Conservation (phyloP, 768 basidiomycete species). For the Suillus cothurnatus region DNA sequence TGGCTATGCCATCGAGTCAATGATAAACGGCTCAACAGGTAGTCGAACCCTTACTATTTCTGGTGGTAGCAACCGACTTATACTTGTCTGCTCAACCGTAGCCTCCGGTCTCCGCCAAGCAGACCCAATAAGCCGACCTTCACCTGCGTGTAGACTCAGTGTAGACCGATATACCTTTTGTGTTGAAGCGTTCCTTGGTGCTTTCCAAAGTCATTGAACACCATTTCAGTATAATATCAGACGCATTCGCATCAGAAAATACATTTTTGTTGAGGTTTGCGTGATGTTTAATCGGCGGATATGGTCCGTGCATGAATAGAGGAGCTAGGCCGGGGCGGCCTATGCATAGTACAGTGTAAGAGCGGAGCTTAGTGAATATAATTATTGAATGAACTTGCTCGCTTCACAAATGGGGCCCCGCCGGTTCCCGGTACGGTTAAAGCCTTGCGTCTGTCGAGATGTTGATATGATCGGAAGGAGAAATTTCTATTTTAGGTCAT, state of each 20-base stretch:
- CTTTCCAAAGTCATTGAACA: neutral
- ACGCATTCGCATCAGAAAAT: neutral
- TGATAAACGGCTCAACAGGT: too few species aligned
- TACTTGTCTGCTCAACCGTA: too few species aligned
- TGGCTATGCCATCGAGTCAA: too few species aligned
- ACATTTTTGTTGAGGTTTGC: neutral
- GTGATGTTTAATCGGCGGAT: too few species aligned
- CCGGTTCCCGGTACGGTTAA: too few species aligned
- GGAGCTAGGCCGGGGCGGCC: too few species aligned
- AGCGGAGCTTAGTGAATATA: neutral
- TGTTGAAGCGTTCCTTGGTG: neutral
- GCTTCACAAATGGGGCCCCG: too few species aligned
- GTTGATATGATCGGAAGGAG: neutral
- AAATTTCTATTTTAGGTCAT: neutral
- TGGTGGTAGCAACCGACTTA: too few species aligned
- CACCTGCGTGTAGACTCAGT: neutral
- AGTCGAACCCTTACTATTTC: too few species aligned
- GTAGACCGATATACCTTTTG: neutral
- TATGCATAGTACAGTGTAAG: too few species aligned
- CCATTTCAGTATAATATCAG: neutral
- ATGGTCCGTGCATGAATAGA: neutral
- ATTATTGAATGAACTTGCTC: neutral
- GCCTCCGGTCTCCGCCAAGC: neutral
- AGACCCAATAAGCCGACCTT: neutral
- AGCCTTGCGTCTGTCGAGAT: neutral